phyloP scores from a whole-genome alignment of 495 filamentous ascomycete species.

The Tetracladium setigerum region DNA sequence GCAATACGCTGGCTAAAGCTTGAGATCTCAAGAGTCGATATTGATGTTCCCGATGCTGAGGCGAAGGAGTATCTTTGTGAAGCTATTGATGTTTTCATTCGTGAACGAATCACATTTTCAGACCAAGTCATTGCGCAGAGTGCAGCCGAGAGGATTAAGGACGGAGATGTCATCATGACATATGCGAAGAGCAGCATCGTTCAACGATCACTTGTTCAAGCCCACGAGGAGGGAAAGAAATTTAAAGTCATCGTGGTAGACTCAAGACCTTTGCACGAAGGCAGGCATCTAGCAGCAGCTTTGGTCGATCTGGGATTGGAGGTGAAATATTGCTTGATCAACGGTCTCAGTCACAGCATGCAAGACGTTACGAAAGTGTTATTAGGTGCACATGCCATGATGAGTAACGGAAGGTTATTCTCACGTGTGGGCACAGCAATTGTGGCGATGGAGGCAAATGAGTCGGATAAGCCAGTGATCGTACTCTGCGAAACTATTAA shows the following conservation, averaged over 20 bases:
- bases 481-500: conserved; percentile 94
- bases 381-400: conserved; percentile 83
- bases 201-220: conserved; percentile 66
- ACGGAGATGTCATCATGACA: conserved; percentile 78
- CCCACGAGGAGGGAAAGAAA: conserved; percentile 56
- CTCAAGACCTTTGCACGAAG: conserved; percentile 71
- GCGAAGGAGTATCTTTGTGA: conserved; percentile 71
- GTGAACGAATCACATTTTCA: conserved; percentile 79
- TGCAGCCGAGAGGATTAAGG: conserved; percentile 59
- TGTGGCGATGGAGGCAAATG: conserved; percentile 79
- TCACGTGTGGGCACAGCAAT: conserved; percentile 81
- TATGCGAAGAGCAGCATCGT: conserved; percentile 86
- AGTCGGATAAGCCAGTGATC: conserved; percentile 68
- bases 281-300: conserved; percentile 62
- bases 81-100: conserved; percentile 84
- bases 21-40: conserved; percentile 77
- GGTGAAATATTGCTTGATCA: conserved; percentile 73
- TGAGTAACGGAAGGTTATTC: conserved; percentile 82
- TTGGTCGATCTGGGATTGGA: conserved; percentile 61
- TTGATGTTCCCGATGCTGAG: conserved; percentile 64
- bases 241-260: conserved; percentile 87
- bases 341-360: conserved; percentile 64
- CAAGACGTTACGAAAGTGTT: conserved; percentile 72
- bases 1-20: conserved; percentile 91
- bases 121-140: conserved; percentile 75